Evolutionary conservation across 768 basidiomycete species (phyloP).

Genomic region (Lanmaoa pseudosensibilis): DNA sequence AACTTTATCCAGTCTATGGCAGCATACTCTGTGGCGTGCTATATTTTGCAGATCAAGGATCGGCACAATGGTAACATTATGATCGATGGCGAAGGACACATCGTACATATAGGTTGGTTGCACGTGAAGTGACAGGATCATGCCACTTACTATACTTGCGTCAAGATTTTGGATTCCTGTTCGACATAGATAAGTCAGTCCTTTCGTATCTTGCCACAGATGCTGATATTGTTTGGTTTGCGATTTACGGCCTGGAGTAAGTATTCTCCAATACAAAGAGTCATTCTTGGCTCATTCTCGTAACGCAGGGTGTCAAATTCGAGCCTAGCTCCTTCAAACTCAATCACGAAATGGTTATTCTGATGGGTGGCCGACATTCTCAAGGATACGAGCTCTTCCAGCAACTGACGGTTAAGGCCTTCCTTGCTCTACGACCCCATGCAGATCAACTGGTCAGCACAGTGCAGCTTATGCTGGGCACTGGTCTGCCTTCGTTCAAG

Average conservation of each 20-base stretch:
- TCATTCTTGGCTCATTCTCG: slow-evolving; percentile 6
- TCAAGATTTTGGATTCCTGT: slow-evolving; percentile 93
- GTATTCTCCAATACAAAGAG: slow-evolving; percentile 19
- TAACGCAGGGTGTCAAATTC: slow-evolving; percentile 89
- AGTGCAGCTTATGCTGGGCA: slow-evolving; percentile 91
- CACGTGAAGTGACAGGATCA: not conserved
- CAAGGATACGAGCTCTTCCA: slow-evolving; percentile 95
- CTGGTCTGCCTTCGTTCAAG: slow-evolving; percentile 94
- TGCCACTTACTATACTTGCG: slow-evolving; percentile 9
- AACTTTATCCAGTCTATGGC: slow-evolving; percentile 99
- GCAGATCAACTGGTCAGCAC: slow-evolving; percentile 88
- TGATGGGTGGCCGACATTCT: slow-evolving; percentile 95
- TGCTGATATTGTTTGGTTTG: slow-evolving; percentile 30
- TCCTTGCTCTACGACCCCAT: slow-evolving; percentile 94
- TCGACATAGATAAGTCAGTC: slow-evolving; percentile 93
- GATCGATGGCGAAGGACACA: slow-evolving; percentile 98
- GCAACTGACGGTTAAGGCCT: slow-evolving; percentile 92
- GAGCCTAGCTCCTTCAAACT: slow-evolving; percentile 98
- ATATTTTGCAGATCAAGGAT: slow-evolving; percentile 98
- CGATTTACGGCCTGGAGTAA: slow-evolving; percentile 58
- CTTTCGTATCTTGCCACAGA: slow-evolving; percentile 6
- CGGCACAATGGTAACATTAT: slow-evolving; percentile 99
- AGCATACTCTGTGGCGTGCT: slow-evolving; percentile 97
- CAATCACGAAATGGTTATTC: slow-evolving; percentile 95
- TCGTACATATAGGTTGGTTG: slow-evolving; percentile 85